Percentiles rank a stretch among this genome's conserved stretches.
Evolutionary conservation across 345 rosid species (phyloP).

Genomic region (Populus ilicifolia): DNA sequence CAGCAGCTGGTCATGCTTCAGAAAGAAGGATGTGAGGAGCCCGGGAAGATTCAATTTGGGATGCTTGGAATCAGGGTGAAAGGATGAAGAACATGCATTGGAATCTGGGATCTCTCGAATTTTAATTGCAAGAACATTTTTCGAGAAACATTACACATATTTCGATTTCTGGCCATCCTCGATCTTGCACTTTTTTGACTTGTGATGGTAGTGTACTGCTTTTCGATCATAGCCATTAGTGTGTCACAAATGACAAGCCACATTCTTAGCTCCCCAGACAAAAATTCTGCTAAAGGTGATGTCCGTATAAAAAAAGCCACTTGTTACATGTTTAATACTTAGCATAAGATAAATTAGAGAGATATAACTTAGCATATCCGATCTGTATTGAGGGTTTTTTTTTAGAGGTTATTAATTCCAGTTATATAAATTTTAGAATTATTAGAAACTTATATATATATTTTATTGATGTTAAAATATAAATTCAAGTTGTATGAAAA

Average conservation of each 20-base stretch:
- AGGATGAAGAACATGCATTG: constrained; percentile 10
- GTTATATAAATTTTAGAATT: too few relatives aligned
- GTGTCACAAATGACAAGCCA: not conserved
- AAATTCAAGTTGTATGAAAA: too few relatives aligned
- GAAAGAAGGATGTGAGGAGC: constrained; percentile 1
- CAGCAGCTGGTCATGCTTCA: not conserved
- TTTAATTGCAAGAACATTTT: constrained; percentile 6
- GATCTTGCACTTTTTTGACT: not conserved
- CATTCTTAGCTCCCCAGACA: not conserved
- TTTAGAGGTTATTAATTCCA: too few relatives aligned
- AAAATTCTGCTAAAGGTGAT: not conserved
- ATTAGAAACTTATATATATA: too few relatives aligned
- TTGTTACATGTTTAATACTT: not conserved
- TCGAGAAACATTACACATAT: constrained; percentile 19
- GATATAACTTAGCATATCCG: too few relatives aligned
- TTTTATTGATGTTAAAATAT: too few relatives aligned
- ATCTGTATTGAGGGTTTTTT: too few relatives aligned
- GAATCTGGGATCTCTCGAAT: constrained; percentile 31
- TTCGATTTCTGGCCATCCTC: not conserved
- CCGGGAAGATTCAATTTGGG: constrained; percentile 23
- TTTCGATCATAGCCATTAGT: not conserved
- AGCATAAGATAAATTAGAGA: not conserved
- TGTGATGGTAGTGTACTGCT: not conserved
- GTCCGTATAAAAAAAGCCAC: not conserved
- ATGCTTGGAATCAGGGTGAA: constrained; percentile 24